phyloP scores from a whole-genome alignment of 345 rosid genomes.

The Limnanthes douglasii region DNA sequence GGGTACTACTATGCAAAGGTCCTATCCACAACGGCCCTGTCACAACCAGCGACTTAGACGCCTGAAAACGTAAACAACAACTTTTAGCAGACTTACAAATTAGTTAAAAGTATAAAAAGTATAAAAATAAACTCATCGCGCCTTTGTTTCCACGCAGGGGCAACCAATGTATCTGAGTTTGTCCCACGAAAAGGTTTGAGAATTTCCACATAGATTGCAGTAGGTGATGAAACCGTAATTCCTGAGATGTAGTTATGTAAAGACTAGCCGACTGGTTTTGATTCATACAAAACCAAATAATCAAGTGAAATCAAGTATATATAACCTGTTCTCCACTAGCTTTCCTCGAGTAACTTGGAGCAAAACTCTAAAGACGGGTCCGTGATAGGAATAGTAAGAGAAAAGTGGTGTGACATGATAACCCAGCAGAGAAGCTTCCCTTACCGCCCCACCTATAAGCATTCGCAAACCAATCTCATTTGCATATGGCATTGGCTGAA shows the following conservation, averaged over 20 bases:
- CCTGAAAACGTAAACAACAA: no score
- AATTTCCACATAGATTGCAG: constrained; percentile 57
- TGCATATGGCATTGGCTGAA: constrained; percentile 78
- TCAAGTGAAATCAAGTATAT: background rate
- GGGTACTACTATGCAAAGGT: constrained; percentile 55
- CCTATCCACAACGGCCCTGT: constrained; percentile 86
- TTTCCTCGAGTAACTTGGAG: constrained; percentile 48
- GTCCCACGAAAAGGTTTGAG: constrained; percentile 43
- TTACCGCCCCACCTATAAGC: constrained; percentile 84
- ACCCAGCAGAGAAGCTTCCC: constrained; percentile 83
- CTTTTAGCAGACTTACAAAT: background rate
- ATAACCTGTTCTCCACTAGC: constrained; percentile 42
- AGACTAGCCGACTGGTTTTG: constrained; percentile 5
- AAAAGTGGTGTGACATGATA: constrained; percentile 58
- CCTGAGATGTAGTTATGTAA: constrained; percentile 18
- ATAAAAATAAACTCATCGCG: constrained; percentile 1
- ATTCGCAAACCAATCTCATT: constrained; percentile 83
- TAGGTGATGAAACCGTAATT: constrained; percentile 72
- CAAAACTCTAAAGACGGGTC: constrained; percentile 73
- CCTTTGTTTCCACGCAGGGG: constrained; percentile 34
- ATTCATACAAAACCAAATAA: constrained; percentile 3
- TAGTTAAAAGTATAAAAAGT: background rate
- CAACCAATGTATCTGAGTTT: constrained; percentile 57
- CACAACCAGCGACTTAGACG: constrained; percentile 27
- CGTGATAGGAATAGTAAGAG: constrained; percentile 77